Base-by-base conservation (phyloP, 139 green algal species). In the Chlorella sp. region DNA sequence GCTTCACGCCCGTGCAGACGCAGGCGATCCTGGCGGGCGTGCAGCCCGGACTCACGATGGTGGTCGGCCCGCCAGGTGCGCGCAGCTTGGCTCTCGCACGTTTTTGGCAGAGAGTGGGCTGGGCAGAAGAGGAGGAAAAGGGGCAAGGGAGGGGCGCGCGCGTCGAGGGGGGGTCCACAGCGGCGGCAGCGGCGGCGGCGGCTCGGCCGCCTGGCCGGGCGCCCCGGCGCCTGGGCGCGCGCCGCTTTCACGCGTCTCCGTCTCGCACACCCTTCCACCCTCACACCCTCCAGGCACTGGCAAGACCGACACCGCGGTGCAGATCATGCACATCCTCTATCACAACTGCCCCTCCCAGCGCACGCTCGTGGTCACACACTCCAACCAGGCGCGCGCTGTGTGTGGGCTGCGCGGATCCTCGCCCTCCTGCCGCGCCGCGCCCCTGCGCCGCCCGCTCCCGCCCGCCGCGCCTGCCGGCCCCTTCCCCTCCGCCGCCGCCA, bases 291-390 rank as follows among this genome's bases (percentile, higher is more conserved):
- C 66, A 81, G 95, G 95, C 25, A 99, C 96, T 0, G 96, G 96
- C 64, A 99, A 99, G 83, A 99, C 96, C 1, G 96, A 99, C 87
- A 95, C 90, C 17, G 96, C 96, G 5, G 94, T 98, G 62, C 90
- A 94, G 81, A 95, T 98, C 73, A 88, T 97, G 82, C 81, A 93
- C 67, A 84, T 97, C 71, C 86, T 99, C 48, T 97, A 98, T 84
- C 87, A 95, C 89, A 99, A 98, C 86, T 95, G 86, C 84, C 95
- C 95, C 0, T 80, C 65, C 0, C 91, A 99, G 86, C 91, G 94
- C 53, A 97, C 91, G 41, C 89, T 99, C 75, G 86, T 99, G 61
- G 94, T 99, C 84, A 97, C 96, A 0, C 96, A 99, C 84, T 98
- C 93, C 62, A 99, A 99, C 80, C 92, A 98, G 81, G 76, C 67